Evolutionary conservation across 2,329 filamentous ascomycete species (phyloP), one percentile per base, ranked within the genome.

Genomic region (Pseudopithomyces maydicus): DNA sequence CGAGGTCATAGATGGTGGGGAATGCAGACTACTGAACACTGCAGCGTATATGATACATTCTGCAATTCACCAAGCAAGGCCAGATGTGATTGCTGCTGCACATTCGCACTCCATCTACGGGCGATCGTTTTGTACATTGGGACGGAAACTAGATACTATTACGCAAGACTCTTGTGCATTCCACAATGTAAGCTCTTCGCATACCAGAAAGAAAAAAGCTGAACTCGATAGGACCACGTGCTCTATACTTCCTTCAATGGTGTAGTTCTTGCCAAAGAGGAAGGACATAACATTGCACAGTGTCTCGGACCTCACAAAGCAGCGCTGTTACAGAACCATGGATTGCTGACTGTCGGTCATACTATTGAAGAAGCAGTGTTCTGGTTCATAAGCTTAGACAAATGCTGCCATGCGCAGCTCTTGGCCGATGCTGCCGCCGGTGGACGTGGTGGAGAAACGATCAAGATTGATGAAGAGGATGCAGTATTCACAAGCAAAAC

Each of bases 401-500:
- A 82, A 57, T 83, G 80, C 66, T 84, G 82, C 64, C 77, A 84
- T 56, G 77, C 79, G 35, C 82, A 85, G 68, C 66, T 85, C 43
- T 59, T 84, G 57, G 82, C 81, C 1, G 82, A 84, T 64, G 82
- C 82, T 0, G 82, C 82, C 0, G 85, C 85, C 0, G 84, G 74
- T 0, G 88, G 88, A 0, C 79, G 85, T 2, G 89, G 89, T 1
- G 82, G 82, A 1, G 76, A 82, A 69, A 90, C 88, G 0, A 77
- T 90, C 29, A 88, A 88, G 73, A 88, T 92, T 64, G 79, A 82
- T 8, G 84, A 89, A 1, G 85, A 86, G 50, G 89, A 92, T 70
- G 89, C 90, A 1, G 78, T 72, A 15, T 90, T 84, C 66, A 92
- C 90, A 0, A 87, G 85, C 66, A 85, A 88, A 74, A 82, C 84